A percentile compares a stretch with the other conserved stretches of the same genome.
Evolutionary conservation across 371 early-diverging fungal species (phyloP).

Genomic region (Mucor circinelloides): DNA sequence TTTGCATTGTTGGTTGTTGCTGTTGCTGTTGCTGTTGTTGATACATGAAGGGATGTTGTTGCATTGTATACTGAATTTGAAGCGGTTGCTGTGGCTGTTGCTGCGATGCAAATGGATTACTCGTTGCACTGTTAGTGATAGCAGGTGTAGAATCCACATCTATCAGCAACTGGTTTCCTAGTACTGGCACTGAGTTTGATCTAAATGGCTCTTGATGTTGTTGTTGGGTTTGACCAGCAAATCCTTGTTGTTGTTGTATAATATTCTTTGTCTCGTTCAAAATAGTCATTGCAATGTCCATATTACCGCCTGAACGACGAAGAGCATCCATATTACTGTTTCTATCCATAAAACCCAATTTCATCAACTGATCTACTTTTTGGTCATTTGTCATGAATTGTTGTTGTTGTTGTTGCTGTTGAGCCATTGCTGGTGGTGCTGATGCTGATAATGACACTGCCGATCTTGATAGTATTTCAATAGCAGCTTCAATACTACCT

Average conservation of each 20-base stretch:
- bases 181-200: constrained; percentile 15
- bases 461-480: constrained; percentile 66
- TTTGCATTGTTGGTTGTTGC: constrained; percentile 6
- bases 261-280: constrained; percentile 44
- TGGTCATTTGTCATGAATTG: constrained; percentile 37
- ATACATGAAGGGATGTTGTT: constrained; percentile 15
- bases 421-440: background rate
- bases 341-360: constrained; percentile 54
- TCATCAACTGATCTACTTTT: constrained; percentile 42
- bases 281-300: constrained; percentile 57
- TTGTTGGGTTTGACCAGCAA: constrained; percentile 8
- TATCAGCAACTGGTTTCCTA: background rate
- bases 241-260: background rate
- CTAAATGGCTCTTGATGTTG: constrained; percentile 14
- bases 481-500: constrained; percentile 73
- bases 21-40: constrained; percentile 16
- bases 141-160: constrained; percentile 1
- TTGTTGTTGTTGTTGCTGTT: constrained; percentile 26
- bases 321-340: constrained; percentile 52
- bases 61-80: constrained; percentile 10
- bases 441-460: constrained; percentile 9
- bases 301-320: constrained; percentile 62
- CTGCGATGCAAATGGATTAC: constrained; percentile 4
- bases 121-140: background rate
- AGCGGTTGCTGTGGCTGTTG: constrained; percentile 4